These are phyloP conservation scores for Neurospora sp. DNA, from an alignment of 2,329 filamentous ascomycete species.

Conservation along the genomic window DNA sequence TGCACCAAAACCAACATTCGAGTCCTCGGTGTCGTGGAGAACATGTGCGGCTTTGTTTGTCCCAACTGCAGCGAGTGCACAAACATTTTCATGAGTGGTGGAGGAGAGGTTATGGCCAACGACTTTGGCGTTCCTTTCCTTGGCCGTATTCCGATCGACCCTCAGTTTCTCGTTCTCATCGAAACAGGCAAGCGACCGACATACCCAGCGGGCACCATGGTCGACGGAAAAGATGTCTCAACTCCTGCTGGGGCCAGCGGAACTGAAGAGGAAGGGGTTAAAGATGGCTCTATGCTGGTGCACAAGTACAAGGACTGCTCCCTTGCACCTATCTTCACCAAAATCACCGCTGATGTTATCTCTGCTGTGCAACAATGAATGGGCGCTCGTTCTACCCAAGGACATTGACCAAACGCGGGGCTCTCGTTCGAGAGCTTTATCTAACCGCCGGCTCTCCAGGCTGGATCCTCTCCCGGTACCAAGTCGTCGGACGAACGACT, in stretches of 20 bases:
- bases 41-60: slow-evolving; percentile 92
- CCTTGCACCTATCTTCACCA: slow-evolving; percentile 57
- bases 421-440: not conserved
- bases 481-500: not conserved
- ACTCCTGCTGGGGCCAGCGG: slow-evolving; percentile 21
- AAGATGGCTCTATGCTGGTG: slow-evolving; percentile 42
- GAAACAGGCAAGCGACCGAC: slow-evolving; percentile 59
- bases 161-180: slow-evolving; percentile 78
- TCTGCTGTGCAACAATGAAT: slow-evolving; percentile 13
- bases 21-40: slow-evolving; percentile 86
- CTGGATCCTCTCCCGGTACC: not conserved
- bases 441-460: not conserved
- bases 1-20: slow-evolving; percentile 73
- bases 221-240: slow-evolving; percentile 48
- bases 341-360: slow-evolving; percentile 48
- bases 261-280: slow-evolving; percentile 19
- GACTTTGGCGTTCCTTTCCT: slow-evolving; percentile 80
- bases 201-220: slow-evolving; percentile 59
- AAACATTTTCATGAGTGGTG: slow-evolving; percentile 86
- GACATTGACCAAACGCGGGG: not conserved
- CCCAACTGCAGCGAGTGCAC: slow-evolving; percentile 75
- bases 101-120: slow-evolving; percentile 77
- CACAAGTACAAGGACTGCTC: slow-evolving; percentile 68
- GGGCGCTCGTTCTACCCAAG: not conserved
- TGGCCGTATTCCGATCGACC: slow-evolving; percentile 83